Conservation (phyloP, 768 basidiomycete species). For the Boletales sp. region DNA sequence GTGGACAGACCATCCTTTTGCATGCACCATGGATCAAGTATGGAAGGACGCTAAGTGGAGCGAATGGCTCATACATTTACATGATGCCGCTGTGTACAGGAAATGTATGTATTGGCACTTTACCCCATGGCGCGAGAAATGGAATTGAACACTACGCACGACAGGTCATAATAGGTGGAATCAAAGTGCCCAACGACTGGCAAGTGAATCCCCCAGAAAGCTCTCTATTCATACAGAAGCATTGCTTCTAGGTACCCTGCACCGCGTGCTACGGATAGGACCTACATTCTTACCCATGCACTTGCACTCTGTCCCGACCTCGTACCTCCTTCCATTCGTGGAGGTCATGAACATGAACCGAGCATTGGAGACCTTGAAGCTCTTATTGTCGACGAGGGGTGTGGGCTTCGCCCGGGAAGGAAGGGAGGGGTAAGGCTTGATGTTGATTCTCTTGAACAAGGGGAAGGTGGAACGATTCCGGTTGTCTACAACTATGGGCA, state of each 20-base stretch:
- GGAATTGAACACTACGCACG: neutral
- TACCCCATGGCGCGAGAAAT: neutral
- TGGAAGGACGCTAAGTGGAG: constrained; percentile 30
- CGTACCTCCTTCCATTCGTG: constrained; percentile 51
- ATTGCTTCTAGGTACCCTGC: constrained; percentile 50
- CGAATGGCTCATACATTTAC: constrained; percentile 33
- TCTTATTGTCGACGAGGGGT: constrained; percentile 49
- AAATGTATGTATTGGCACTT: constrained; percentile 32
- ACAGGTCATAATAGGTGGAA: constrained; percentile 60
- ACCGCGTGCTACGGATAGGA: constrained; percentile 53
- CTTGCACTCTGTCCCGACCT: constrained; percentile 55
- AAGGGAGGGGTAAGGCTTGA: constrained; percentile 52
- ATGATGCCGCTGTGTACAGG: constrained; percentile 36
- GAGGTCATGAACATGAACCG: constrained; percentile 41
- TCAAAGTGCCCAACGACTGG: constrained; percentile 61
- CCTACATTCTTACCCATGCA: constrained; percentile 48
- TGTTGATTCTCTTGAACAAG: constrained; percentile 36
- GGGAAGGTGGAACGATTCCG: constrained; percentile 37
- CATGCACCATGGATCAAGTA: constrained; percentile 48
- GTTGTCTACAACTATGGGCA: constrained; percentile 63
- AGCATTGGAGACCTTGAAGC: constrained; percentile 48
- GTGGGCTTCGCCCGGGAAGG: constrained; percentile 64
- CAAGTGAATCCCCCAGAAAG: constrained; percentile 9
- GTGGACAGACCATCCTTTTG: constrained; percentile 45
- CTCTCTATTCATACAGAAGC: no score